phyloP scores from a whole-genome alignment of 2,329 filamentous ascomycete species.

The Clonostachys byssicola region DNA sequence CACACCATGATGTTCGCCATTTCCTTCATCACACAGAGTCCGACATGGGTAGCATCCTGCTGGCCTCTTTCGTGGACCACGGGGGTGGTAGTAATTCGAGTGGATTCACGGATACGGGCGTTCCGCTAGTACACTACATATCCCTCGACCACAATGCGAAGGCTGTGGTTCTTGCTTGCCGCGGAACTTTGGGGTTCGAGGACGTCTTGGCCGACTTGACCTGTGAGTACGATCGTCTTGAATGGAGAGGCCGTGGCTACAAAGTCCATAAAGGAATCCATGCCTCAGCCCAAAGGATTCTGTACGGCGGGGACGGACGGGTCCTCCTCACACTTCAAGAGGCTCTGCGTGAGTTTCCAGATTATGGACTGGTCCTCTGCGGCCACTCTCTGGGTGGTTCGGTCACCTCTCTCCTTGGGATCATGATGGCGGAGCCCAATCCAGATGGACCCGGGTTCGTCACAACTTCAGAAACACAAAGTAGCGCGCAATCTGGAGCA shows the following conservation, averaged over 20 bases:
- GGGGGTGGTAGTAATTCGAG: conserved; percentile 62
- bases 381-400: conserved; percentile 68
- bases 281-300: conserved; percentile 62
- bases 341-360: conserved; percentile 60
- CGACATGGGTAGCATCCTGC: conserved; percentile 52
- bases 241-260: conserved; percentile 60
- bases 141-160: conserved; percentile 68
- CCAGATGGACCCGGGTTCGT: conserved; percentile 54
- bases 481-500: background rate
- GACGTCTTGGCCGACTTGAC: conserved; percentile 72
- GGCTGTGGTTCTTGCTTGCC: conserved; percentile 68
- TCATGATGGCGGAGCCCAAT: conserved; percentile 65
- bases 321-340: conserved; percentile 63
- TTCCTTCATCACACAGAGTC: conserved; percentile 61
- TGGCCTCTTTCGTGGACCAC: conserved; percentile 68
- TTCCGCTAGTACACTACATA: conserved; percentile 71
- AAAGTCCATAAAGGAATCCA: conserved; percentile 74
- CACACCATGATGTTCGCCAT: conserved; percentile 57
- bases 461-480: conserved; percentile 48
- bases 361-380: conserved; percentile 67
- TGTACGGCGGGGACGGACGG: conserved; percentile 63
- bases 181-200: conserved; percentile 69
- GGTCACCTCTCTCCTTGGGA: conserved; percentile 65
- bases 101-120: conserved; percentile 60
- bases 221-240: conserved; percentile 65